Evolutionary conservation across 305 asterid species (phyloP), one percentile per base, ranked within the genome.

Genomic region (Fraxinus latifolia): DNA sequence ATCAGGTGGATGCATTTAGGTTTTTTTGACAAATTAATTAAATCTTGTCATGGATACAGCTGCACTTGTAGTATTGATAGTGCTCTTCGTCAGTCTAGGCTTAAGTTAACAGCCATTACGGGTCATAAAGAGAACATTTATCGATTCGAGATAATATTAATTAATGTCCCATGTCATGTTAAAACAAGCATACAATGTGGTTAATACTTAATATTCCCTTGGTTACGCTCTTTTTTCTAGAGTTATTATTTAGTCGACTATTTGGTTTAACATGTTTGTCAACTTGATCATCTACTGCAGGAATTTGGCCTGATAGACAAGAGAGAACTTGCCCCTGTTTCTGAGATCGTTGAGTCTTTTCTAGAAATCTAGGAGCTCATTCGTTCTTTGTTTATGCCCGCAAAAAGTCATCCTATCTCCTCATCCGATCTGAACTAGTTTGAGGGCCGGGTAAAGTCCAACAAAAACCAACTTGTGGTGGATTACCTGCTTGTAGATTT

Each of bases 311-410:
- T 92, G 67, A 85, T 91, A 29, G 90, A 87, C 68, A 86, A 87
- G 91, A 65, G 8, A 15, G 94, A 92, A 85, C 91, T 88, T 68
- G 92, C 89, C n/a, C 90, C 94, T 67, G 89, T 91, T 11, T 19
- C 78, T 0, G 93, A 89, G 47, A 84, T 92, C 11, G 78, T 92
- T 1, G 89, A 91, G 62, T 80, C 93, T 6, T 79, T 87, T 15
- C 12, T 84, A 19, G 77, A 60, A 70, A 23, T 9, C 50, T 84
- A 74, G 39, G 19, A 11, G n/a, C 53, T 42, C 4, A 5, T 79
- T 23, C 2, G 27, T 23, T 67, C n/a, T 67, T 67, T 15, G 27
- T 7, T 39, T 12, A 15, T 47, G 11, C 21, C 50, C 15, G 15
- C 14, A 8, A 39, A 11, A 42, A 42, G 50, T 42, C 50, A 42